Percentiles rank a stretch among this genome's conserved stretches.
Evolutionary conservation across 2,329 filamentous ascomycete species (phyloP).

Genomic region (Talaromyces pinophilus): DNA sequence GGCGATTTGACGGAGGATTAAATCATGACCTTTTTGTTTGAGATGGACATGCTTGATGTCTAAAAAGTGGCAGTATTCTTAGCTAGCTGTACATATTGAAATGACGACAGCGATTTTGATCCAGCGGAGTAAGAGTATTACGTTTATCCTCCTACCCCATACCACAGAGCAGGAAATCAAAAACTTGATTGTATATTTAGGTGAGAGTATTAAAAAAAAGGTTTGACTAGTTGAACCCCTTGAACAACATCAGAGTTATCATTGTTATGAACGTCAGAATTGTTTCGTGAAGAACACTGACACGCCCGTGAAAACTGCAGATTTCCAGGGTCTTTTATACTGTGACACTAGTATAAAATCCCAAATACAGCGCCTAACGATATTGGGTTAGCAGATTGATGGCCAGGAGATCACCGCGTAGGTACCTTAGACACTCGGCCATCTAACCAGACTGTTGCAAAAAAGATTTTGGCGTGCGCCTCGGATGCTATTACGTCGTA

Average conservation of each 20-base stretch:
- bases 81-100: conserved; percentile 9
- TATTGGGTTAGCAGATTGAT: background rate
- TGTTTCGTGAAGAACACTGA: background rate
- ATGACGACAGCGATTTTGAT: background rate
- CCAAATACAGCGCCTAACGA: background rate
- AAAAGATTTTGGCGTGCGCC: background rate
- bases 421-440: background rate
- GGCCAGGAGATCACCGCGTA: too few relatives aligned
- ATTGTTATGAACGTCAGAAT: background rate
- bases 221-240: background rate
- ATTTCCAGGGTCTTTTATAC: background rate
- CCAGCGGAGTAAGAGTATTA: background rate
- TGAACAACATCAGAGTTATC: background rate
- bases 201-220: background rate
- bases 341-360: background rate
- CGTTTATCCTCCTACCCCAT: background rate
- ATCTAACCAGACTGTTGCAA: background rate
- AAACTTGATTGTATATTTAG: background rate
- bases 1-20: conserved; percentile 92
- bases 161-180: background rate
- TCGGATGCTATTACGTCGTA: background rate
- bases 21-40: background rate
- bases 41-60: background rate
- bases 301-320: background rate
- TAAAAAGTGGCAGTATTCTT: background rate